Evolutionary conservation across 306 rosid species (phyloP).

Genomic region (Prunus persica): Prunus_persica_NCBIv2 NC_034015.1:17317001-17317500

Average conservation of each 20-base stretch:
- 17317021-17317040: constrained; percentile 24
- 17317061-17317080: constrained; percentile 25
- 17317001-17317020: constrained; percentile 21
- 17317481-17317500: not conserved
- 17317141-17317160: not conserved
- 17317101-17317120: constrained; percentile 6
- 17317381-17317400: not conserved
- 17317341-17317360: not conserved
- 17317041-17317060: constrained; percentile 31
- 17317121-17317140: not conserved
- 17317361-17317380: not conserved
- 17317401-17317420: too few species aligned
- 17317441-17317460: not conserved
- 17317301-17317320: not conserved
- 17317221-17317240: not conserved
- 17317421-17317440: too few species aligned
- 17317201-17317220: not conserved
- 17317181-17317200: not conserved
- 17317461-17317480: not conserved
- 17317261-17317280: not conserved
- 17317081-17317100: constrained; percentile 11
- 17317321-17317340: not conserved
- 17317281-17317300: not conserved
- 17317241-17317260: not conserved
- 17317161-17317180: not conserved